Evolutionary conservation across 768 basidiomycete genomes (phyloP).

Genomic region (Suillus weaverae): DNA sequence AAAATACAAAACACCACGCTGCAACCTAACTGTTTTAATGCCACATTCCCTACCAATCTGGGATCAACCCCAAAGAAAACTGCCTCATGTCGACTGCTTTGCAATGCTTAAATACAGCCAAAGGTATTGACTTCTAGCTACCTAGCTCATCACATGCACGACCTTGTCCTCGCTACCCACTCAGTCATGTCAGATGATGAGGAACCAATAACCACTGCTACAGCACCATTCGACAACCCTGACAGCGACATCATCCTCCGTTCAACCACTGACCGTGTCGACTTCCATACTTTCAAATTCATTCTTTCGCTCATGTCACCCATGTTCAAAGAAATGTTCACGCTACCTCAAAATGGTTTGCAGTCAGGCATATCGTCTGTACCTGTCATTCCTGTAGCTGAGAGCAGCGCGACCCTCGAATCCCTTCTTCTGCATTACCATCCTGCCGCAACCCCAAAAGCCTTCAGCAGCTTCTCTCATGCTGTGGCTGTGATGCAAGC

Average conservation of each 20-base stretch:
- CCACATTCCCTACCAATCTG: background rate
- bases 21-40: background rate
- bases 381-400: conserved; percentile 41
- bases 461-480: conserved; percentile 21
- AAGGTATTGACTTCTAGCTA: background rate
- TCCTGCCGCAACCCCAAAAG: conserved; percentile 22
- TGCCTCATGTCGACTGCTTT: background rate
- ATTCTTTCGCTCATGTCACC: conserved; percentile 37
- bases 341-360: conserved; percentile 13
- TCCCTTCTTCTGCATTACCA: conserved; percentile 24
- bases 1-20: background rate
- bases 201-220: background rate
- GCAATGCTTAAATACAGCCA: background rate
- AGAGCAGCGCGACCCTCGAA: conserved; percentile 32
- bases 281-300: conserved; percentile 38
- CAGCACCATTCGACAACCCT: conserved; percentile 29
- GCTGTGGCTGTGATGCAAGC: conserved; percentile 19
- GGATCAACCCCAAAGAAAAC: background rate
- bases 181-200: background rate
- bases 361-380: conserved; percentile 17
- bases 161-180: background rate
- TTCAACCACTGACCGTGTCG: conserved; percentile 31
- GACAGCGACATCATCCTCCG: conserved; percentile 38
- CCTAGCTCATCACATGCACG: background rate
- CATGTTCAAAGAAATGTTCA: conserved; percentile 33